phyloP scores from a whole-genome alignment of 345 rosid genomes.

The Sisymbrium irio region DNA sequence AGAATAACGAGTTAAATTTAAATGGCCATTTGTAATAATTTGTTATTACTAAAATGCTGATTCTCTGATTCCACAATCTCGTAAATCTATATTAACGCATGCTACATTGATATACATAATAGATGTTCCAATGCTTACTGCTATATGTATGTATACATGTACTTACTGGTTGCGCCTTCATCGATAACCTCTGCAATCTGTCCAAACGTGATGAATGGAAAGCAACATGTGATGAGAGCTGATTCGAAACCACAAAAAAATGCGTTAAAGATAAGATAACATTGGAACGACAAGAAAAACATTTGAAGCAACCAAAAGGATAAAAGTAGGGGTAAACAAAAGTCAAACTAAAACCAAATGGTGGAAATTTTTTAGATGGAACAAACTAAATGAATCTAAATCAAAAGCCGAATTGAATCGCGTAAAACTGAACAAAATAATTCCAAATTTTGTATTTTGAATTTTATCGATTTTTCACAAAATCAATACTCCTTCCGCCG shows the following conservation, averaged over 20 bases:
- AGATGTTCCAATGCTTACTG: background rate
- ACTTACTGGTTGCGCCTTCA: constrained; percentile 48
- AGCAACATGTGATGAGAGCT: constrained; percentile 52
- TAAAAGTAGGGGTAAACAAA: background rate
- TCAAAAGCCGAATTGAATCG: no score
- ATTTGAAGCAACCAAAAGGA: background rate
- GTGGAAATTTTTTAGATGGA: no score
- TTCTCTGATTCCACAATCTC: background rate
- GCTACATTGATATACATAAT: background rate
- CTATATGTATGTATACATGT: background rate
- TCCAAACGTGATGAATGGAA: constrained; percentile 51
- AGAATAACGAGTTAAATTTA: background rate
- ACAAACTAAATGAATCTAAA: no score
- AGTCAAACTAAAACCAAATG: no score
- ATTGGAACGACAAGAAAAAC: background rate
- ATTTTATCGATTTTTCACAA: no score
- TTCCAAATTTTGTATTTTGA: no score
- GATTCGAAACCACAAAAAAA: constrained; percentile 1
- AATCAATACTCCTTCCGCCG: no score
- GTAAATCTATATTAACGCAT: background rate
- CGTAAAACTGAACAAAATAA: no score
- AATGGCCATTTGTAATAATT: background rate
- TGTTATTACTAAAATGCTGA: background rate
- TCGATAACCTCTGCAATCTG: constrained; percentile 57
- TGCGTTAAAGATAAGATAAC: background rate